Evolutionary conservation across 441 rosid genomes (phyloP).

Genomic region (Croton setiger): DNA sequence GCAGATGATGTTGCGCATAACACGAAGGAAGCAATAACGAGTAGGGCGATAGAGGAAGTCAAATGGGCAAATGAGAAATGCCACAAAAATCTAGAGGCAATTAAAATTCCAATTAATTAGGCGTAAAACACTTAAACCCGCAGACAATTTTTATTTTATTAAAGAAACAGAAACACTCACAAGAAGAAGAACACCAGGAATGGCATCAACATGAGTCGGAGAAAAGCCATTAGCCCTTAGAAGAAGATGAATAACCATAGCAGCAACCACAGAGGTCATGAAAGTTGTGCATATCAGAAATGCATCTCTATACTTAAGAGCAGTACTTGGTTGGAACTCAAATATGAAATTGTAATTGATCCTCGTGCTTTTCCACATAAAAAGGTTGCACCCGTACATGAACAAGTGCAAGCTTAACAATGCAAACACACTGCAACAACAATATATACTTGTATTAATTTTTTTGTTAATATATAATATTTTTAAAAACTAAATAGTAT

Average conservation of each 20-base stretch:
- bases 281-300: conserved; percentile 83
- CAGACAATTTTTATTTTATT: too few species aligned
- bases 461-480: too few species aligned
- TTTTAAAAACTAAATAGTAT: too few species aligned
- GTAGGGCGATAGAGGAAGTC: conserved; percentile 80
- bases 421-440: conserved; percentile 69
- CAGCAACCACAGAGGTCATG: conserved; percentile 82
- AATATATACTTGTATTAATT: too few species aligned
- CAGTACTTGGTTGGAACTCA: conserved; percentile 75
- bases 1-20: conserved; percentile 71
- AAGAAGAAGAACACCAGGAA: conserved; percentile 83
- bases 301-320: conserved; percentile 89
- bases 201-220: conserved; percentile 65
- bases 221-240: conserved; percentile 63
- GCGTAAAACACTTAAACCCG: background rate
- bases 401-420: conserved; percentile 94
- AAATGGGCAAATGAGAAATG: conserved; percentile 73
- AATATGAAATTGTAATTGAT: conserved; percentile 89
- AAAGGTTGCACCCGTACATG: conserved; percentile 90
- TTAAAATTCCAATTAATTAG: background rate
- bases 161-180: conserved; percentile 29
- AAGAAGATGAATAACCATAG: conserved; percentile 83
- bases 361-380: conserved; percentile 86
- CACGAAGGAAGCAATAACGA: conserved; percentile 71
- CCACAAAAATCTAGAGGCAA: conserved; percentile 55